phyloP scores from a whole-genome alignment of 176 grass and related monocot species.

The Carex scoparia region DNA sequence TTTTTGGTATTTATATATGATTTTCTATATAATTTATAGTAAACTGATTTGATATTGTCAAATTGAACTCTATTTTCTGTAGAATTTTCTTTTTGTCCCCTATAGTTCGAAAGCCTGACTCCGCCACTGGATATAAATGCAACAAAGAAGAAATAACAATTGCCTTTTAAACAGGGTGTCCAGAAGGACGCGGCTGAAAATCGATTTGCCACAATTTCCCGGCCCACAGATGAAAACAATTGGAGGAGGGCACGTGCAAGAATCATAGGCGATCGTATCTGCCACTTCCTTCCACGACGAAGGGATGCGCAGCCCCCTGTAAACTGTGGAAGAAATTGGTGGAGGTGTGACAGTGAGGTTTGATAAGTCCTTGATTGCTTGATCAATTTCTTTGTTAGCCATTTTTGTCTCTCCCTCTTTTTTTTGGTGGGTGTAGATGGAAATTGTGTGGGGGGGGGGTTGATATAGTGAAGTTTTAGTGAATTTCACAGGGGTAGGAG shows the following conservation, averaged over 20 bases:
- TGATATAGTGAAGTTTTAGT: neutral
- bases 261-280: conserved; percentile 55
- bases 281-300: conserved; percentile 46
- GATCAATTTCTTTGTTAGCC: neutral
- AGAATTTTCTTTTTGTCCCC: too few relatives aligned
- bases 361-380: neutral
- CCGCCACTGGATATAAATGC: neutral
- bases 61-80: too few relatives aligned
- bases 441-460: neutral
- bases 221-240: conserved; percentile 55
- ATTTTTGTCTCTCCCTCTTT: neutral
- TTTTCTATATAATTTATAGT: too few relatives aligned
- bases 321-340: neutral
- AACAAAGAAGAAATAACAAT: neutral
- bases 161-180: conserved; percentile 56
- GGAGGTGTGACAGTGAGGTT: conserved; percentile 11
- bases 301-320: neutral
- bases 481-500: neutral
- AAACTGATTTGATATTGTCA: too few relatives aligned
- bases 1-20: too few relatives aligned
- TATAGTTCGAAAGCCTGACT: too few relatives aligned
- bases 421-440: neutral
- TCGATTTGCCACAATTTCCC: conserved; percentile 64
- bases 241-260: conserved; percentile 54
- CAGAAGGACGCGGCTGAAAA: conserved; percentile 62